Evolutionary conservation across 495 filamentous ascomycete genomes (phyloP).

Genomic region (Jackrogersella multiformis): DNA sequence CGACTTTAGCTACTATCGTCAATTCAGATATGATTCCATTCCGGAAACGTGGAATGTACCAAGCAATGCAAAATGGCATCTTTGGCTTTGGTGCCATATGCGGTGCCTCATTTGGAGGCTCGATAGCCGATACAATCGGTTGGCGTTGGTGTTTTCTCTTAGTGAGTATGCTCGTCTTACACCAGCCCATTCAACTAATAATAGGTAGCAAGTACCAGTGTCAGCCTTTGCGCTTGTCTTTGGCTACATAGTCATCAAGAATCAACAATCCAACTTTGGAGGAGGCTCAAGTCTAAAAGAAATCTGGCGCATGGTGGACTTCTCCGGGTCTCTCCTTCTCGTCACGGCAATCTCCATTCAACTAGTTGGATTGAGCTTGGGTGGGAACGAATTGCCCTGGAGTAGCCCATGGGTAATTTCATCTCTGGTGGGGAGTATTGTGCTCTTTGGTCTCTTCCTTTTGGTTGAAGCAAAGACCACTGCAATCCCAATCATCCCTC

Average conservation of each 20-base stretch:
- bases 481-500: conserved; percentile 69
- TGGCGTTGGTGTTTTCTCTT: conserved; percentile 62
- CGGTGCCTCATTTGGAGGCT: conserved; percentile 59
- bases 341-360: conserved; percentile 66
- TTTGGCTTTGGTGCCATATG: conserved; percentile 65
- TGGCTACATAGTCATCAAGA: conserved; percentile 63
- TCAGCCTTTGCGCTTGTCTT: conserved; percentile 62
- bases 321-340: conserved; percentile 63
- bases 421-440: conserved; percentile 60
- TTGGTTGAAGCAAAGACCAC: conserved; percentile 64
- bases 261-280: conserved; percentile 40
- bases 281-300: conserved; percentile 46
- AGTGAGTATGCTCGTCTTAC: conserved; percentile 61
- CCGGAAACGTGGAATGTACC: conserved; percentile 70
- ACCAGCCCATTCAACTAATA: conserved; percentile 61
- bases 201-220: conserved; percentile 62
- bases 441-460: conserved; percentile 61
- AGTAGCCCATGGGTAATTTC: conserved; percentile 62
- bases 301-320: conserved; percentile 66
- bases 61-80: conserved; percentile 69
- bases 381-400: conserved; percentile 71
- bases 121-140: conserved; percentile 59
- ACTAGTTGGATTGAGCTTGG: conserved; percentile 67
- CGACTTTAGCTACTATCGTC: conserved; percentile 64
- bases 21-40: conserved; percentile 74